A percentile compares a stretch with the other conserved stretches of the same genome.
Evolutionary conservation across 176 grass and related monocot species (phyloP).

Genomic region (Calamus simplicifolius): DNA sequence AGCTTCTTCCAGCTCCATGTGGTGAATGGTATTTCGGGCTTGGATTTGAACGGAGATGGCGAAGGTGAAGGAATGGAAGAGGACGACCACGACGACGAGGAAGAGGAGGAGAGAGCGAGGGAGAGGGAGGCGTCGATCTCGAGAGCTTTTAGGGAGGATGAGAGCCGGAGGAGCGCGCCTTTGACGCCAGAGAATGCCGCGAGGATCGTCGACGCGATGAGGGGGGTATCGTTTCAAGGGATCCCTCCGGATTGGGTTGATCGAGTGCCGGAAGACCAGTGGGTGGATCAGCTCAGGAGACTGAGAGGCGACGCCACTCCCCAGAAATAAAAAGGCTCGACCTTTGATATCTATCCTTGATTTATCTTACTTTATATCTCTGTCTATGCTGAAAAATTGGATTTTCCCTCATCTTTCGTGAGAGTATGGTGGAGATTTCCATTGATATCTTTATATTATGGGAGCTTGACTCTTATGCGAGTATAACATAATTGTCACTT

Average conservation of each 20-base stretch:
- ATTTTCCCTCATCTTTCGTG: too few species aligned
- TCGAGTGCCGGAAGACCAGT: slow-evolving; percentile 49
- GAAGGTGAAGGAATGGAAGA: slow-evolving; percentile 9
- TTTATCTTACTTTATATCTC: too few species aligned
- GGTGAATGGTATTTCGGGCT: slow-evolving; percentile 1
- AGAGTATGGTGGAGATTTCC: too few species aligned
- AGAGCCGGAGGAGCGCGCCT: slow-evolving; percentile 39
- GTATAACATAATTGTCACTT: too few species aligned
- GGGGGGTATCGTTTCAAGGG: slow-evolving; percentile 53
- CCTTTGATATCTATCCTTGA: too few species aligned
- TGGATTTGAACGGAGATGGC: slow-evolving; percentile 15
- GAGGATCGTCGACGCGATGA: slow-evolving; percentile 62
- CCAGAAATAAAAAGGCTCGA: too few species aligned
- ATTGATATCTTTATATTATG: too few species aligned
- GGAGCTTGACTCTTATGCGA: too few species aligned
- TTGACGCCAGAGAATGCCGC: slow-evolving; percentile 39
- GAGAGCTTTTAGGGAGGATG: slow-evolving; percentile 39
- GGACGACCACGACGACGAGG: neutral
- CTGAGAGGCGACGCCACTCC: slow-evolving; percentile 17
- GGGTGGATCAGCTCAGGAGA: slow-evolving; percentile 39
- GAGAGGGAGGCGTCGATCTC: slow-evolving; percentile 21
- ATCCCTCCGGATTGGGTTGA: slow-evolving; percentile 46
- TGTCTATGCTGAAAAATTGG: too few species aligned
- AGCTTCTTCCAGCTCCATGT: slow-evolving; percentile 22
- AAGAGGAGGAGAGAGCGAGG: slow-evolving; percentile 11